Conservation (phyloP, 768 basidiomycete species). For the Xerocomellus intermedius region DNA sequence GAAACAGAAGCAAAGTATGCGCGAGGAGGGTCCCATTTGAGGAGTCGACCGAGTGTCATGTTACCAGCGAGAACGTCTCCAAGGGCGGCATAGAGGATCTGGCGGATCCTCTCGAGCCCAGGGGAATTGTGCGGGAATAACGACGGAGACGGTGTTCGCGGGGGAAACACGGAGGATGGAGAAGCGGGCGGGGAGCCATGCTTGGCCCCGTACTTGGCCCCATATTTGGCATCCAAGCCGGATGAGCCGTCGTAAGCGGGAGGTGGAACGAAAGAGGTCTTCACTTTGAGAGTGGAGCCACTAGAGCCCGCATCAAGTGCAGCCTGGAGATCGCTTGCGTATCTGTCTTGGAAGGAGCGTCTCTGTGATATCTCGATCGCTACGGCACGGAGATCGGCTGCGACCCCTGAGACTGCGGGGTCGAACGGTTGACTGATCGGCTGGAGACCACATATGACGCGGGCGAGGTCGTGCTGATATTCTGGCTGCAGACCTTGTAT, state of each 20-base stretch:
- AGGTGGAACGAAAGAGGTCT: conserved; percentile 69
- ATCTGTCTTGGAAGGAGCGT: conserved; percentile 79
- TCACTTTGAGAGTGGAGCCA: conserved; percentile 36
- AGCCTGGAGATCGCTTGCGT: conserved; percentile 71
- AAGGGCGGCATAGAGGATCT: conserved; percentile 81
- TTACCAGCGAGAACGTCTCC: conserved; percentile 63
- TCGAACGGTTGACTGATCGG: conserved; percentile 42
- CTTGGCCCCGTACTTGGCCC: conserved; percentile 5
- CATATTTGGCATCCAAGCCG: conserved; percentile 15
- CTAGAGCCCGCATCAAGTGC: conserved; percentile 64
- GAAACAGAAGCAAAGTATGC: conserved; percentile 81
- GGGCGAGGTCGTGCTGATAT: conserved; percentile 78
- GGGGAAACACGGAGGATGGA: conserved; percentile 31
- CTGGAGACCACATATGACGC: conserved; percentile 66
- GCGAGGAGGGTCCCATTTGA: conserved; percentile 61
- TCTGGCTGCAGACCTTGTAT: conserved; percentile 65
- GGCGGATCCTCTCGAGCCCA: conserved; percentile 76
- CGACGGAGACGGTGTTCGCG: conserved; percentile 50
- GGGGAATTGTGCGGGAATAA: conserved; percentile 38
- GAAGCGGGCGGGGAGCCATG: conserved; percentile 8
- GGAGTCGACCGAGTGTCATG: conserved; percentile 51
- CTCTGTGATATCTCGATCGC: conserved; percentile 87
- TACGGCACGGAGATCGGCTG: conserved; percentile 80
- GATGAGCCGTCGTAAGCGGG: conserved; percentile 53
- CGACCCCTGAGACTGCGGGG: conserved; percentile 52